Conservation (phyloP, 202 grass and related monocot species). For the Schoenoplectus tabernaemontani region DNA sequence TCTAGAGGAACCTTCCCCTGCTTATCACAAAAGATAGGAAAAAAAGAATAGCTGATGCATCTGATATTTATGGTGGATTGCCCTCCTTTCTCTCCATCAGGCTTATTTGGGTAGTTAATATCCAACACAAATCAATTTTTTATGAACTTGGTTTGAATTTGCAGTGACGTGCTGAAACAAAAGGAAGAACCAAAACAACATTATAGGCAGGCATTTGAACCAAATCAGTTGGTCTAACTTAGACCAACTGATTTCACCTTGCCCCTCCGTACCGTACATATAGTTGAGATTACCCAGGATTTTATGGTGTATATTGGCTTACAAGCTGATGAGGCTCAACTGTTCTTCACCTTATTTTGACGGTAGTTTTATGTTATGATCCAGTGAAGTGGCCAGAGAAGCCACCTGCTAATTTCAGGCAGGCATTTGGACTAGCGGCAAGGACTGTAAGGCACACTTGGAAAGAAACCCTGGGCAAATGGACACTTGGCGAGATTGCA, state of each 20-base stretch:
- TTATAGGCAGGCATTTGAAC: neutral
- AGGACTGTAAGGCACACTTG: slow-evolving; percentile 52
- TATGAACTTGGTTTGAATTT: neutral
- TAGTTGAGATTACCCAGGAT: neutral
- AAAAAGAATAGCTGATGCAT: neutral
- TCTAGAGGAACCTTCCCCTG: neutral
- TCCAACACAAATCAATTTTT: neutral
- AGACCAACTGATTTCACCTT: neutral
- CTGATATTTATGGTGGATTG: neutral
- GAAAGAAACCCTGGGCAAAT: slow-evolving; percentile 66
- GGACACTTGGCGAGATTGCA: slow-evolving; percentile 75
- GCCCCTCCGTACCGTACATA: neutral
- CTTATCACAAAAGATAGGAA: neutral
- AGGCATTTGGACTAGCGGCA: slow-evolving; percentile 35
- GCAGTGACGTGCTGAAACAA: neutral
- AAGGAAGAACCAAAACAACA: too few species aligned
- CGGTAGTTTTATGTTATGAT: neutral
- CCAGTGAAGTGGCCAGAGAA: slow-evolving; percentile 41
- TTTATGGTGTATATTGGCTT: neutral
- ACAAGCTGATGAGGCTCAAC: neutral
- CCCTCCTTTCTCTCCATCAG: neutral
- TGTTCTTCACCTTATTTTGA: neutral
- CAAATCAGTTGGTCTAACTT: neutral
- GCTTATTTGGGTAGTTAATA: neutral
- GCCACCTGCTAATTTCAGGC: slow-evolving; percentile 37